These are phyloP conservation scores for Malbranchea zuffiana DNA, from an alignment of 2,329 filamentous ascomycete species.

Conservation along the genomic window DNA sequence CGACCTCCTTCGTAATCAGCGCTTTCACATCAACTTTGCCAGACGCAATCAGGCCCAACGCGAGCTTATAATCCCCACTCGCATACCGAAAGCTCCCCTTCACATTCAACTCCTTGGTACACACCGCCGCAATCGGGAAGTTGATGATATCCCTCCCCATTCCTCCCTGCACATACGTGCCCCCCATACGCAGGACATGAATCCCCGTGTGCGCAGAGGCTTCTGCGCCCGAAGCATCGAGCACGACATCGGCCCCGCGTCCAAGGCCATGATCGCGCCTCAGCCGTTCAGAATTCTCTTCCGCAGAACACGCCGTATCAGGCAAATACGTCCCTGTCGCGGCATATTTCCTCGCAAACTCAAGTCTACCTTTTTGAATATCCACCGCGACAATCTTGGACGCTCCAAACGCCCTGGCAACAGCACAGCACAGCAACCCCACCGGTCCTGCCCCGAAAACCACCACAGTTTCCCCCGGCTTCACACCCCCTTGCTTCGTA, in stretches of 20 bases:
- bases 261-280: conserved; percentile 53
- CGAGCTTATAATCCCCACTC: conserved; percentile 74
- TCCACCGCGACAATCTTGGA: conserved; percentile 76
- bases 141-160: conserved; percentile 82
- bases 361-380: conserved; percentile 66
- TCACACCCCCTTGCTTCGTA: conserved; percentile 59
- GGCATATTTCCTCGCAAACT: conserved; percentile 64
- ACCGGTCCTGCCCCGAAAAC: conserved; percentile 84
- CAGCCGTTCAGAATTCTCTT: conserved; percentile 64
- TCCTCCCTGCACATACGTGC: conserved; percentile 72
- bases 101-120: conserved; percentile 76
- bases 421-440: conserved; percentile 75
- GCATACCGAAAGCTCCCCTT: conserved; percentile 86
- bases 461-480: conserved; percentile 64
- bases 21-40: conserved; percentile 66
- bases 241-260: conserved; percentile 61
- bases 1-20: conserved; percentile 65
- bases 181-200: conserved; percentile 59
- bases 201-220: conserved; percentile 65
- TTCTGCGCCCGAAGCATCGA: conserved; percentile 71
- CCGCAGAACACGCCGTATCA: conserved; percentile 46
- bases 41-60: conserved; percentile 61
- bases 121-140: conserved; percentile 86
- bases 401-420: conserved; percentile 77
- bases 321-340: conserved; percentile 47